Base-by-base conservation (phyloP, 2,329 filamentous ascomycete genomes). In the Neoarthrinium moseri region DNA sequence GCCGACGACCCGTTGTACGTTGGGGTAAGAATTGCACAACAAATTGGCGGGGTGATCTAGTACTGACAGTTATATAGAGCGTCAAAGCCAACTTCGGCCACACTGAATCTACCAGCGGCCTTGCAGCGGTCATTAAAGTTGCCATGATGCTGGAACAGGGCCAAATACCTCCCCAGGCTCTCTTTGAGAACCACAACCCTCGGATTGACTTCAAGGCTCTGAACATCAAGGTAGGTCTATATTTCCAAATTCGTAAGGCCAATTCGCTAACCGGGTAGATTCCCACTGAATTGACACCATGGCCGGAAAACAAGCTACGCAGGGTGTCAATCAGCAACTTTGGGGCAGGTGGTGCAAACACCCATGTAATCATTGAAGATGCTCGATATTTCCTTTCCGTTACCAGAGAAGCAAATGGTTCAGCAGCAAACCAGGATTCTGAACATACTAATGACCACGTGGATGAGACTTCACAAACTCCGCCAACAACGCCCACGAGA, bases 21-120 rank as follows among this genome's bases (percentile, higher is more conserved):
- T 24, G 54, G 56, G 15, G 45, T n/a, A n/a, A n/a, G n/a, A n/a
- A n/a, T n/a, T n/a, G n/a, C n/a, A n/a, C n/a, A n/a, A n/a, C n/a
- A n/a, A n/a, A n/a, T n/a, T n/a, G n/a, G n/a, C n/a, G n/a, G n/a
- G n/a, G n/a, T n/a, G n/a, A n/a, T n/a, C n/a, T n/a, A n/a, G n/a
- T n/a, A n/a, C n/a, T n/a, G n/a, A n/a, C n/a, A n/a, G n/a, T n/a
- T n/a, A n/a, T n/a, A n/a, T n/a, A n/a, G n/a, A n/a, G 42, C 5
- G 46, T 54, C 6, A 57, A 58, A 37, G 40, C 50, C 8, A 57
- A 56, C 23, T 45, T 58, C 22, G 56, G 56, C 2, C 56, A 58
- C 32, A 48, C 44, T 2, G 55, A 57, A 32, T 45, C 42, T 4
- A 50, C 51, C 3, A 51, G 47, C n/a, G 54, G 55, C 4, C 18